Evolutionary conservation across 345 rosid species (phyloP), one percentile per base, ranked within the genome.

Genomic region (Noccaea caerulescens): DNA sequence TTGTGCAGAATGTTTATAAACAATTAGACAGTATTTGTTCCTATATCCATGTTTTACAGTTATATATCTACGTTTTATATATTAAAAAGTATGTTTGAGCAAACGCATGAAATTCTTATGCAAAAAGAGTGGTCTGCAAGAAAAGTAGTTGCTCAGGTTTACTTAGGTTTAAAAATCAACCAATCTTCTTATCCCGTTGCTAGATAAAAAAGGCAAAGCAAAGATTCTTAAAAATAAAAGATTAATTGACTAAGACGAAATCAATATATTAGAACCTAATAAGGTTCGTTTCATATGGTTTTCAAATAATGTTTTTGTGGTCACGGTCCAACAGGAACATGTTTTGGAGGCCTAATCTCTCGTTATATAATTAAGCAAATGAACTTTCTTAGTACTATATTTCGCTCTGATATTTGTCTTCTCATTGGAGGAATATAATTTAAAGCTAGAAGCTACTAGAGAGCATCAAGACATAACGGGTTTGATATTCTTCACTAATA

Each of bases 221-320:
- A 44, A 60, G 16, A 68, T 68, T 60, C 73, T 8, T 60, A 10
- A 4, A 20, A 34, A 51, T 8, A 20, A 44, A 66, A 39, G 27
- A 72, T 56, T 56, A 64, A 65, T 56, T 42, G 68, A 57, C 62
- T 66, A 59, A 51, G 78, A 67, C 66, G 61, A 50, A 50, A 71
- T 11, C 36, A 59, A 37, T 25, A 69, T 58, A 42, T 30, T 57
- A 69, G 38, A 38, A 46, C 63, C 66, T 39, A 37, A 55, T 30
- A 47, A 58, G 53, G 46, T 30, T 32, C 16, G 52, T 36, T 65
- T 72, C 58, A 39, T 73, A 18, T 57, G 33, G 60, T 18, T 65
- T 10, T 42, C 5, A 50, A 59, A 58, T 37, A 39, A 39, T 49
- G 62, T 59, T 13, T 39, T 30, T 66, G 53, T 49, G 32, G 46